Evolutionary conservation across 306 rosid genomes (phyloP), one percentile per base, ranked within the genome.

Genomic region (Acacia melanoxylon): DNA sequence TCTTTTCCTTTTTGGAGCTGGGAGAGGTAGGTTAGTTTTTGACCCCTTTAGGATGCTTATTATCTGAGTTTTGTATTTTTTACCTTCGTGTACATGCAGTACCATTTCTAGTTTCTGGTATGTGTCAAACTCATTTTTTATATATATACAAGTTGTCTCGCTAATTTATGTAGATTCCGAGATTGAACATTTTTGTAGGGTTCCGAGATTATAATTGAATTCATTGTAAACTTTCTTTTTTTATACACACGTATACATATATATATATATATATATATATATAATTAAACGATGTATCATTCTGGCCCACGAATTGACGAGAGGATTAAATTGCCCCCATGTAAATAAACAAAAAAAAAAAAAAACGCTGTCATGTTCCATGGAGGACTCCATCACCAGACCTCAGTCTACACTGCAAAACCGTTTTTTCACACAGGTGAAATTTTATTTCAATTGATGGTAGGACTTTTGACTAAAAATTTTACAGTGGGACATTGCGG

Each of bases 61-160:
- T 52, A 81, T 81, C 45, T 62, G 63, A 42, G 59, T 58, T 63
- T 63, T 29, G 40, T 41, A 35, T 29, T 27, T n/a, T 61, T 68
- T 40, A 62, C 20, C 46, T 33, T 37, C 79, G 84, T 84, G 84
- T 66, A 87, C 81, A 81, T 59, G 79, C 81, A 68, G 68, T 61
- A 69, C 78, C 62, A 75, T 52, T 45, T 78, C 37, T 77, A 62
- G 82, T 78, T 63, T 62, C 37, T 5, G 16, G 25, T 67, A 76
- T 80, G 22, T 19, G 9, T 51, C 58, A 16, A 51, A 51, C 7
- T 4, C 52, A 2, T 0, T 13, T 48, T 51, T 14, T 48, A 45
- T 45, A 31, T 45, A 13, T 45, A 41, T 8, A 1, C 12, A 0
- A 48, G 4, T 48, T 11, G 54, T 48, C 54, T 48, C 5, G 5